A percentile compares a stretch with the other conserved stretches of the same genome.
phyloP scores from a whole-genome alignment of 176 grass and related monocot species.

The Miscanthus lutarioriparius region DNA sequence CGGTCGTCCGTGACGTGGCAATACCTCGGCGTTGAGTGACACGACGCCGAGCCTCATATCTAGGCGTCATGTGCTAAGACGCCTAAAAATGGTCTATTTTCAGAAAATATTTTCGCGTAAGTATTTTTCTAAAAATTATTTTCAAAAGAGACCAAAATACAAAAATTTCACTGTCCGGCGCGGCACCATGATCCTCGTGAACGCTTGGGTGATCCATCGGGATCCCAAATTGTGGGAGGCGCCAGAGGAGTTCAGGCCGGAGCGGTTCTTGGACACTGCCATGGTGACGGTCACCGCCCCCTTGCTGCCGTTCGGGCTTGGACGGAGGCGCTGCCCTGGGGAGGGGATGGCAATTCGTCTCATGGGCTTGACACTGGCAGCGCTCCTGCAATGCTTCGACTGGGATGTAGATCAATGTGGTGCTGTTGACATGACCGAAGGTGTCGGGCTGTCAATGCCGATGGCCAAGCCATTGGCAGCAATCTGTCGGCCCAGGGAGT shows the following conservation, averaged over 20 bases:
- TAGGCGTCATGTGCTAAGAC: too few relatives aligned
- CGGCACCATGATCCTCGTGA: slow-evolving; percentile 66
- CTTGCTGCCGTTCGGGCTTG: slow-evolving; percentile 70
- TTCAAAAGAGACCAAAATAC: too few relatives aligned
- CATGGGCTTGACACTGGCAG: slow-evolving; percentile 44
- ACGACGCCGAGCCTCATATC: too few relatives aligned
- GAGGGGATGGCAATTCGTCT: slow-evolving; percentile 56
- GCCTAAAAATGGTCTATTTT: too few relatives aligned
- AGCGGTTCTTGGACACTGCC: slow-evolving; percentile 46
- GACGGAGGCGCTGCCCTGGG: slow-evolving; percentile 60
- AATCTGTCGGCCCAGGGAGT: slow-evolving; percentile 19
- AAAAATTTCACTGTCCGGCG: too few relatives aligned
- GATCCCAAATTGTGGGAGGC: slow-evolving; percentile 60
- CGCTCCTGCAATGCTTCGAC: slow-evolving; percentile 71
- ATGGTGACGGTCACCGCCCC: background rate
- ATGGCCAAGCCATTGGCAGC: slow-evolving; percentile 32
- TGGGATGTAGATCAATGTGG: slow-evolving; percentile 24
- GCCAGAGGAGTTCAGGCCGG: slow-evolving; percentile 61
- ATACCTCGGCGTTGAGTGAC: too few relatives aligned
- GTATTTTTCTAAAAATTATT: too few relatives aligned
- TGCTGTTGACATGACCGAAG: slow-evolving; percentile 54
- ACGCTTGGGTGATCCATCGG: slow-evolving; percentile 59
- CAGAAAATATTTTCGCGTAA: too few relatives aligned
- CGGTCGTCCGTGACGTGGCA: too few relatives aligned
- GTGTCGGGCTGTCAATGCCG: slow-evolving; percentile 26